phyloP scores from a whole-genome alignment of 495 filamentous ascomycete species.

The Penicillium paxilli region DNA sequence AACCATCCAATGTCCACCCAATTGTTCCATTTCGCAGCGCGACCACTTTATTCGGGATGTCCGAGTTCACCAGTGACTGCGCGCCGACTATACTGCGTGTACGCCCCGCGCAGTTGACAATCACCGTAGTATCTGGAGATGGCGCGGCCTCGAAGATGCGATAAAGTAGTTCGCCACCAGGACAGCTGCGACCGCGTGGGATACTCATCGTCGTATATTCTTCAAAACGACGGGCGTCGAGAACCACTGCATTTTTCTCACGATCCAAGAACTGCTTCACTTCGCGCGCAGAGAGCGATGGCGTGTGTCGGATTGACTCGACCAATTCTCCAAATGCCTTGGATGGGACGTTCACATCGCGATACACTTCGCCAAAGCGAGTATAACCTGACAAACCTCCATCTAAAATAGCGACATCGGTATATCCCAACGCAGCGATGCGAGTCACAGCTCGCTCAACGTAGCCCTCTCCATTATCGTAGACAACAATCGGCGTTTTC shows the following conservation, averaged over 20 bases:
- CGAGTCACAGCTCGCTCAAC: constrained; percentile 14
- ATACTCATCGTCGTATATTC: constrained; percentile 31
- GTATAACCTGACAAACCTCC: constrained; percentile 22
- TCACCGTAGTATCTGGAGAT: constrained; percentile 21
- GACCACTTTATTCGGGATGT: constrained; percentile 23
- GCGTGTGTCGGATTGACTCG: constrained; percentile 28
- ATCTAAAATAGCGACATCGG: constrained; percentile 17
- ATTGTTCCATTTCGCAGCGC: constrained; percentile 30
- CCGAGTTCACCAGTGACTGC: constrained; percentile 23
- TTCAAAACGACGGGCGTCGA: constrained; percentile 25
- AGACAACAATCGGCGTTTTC: constrained; percentile 18
- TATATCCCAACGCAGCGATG: constrained; percentile 17
- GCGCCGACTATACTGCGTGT: constrained; percentile 28
- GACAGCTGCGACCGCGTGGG: constrained; percentile 26
- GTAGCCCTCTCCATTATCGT: constrained; percentile 24
- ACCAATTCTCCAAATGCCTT: constrained; percentile 32
- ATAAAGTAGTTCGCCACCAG: constrained; percentile 26
- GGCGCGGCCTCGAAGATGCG: constrained; percentile 25
- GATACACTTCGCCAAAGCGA: constrained; percentile 24
- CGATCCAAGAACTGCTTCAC: constrained; percentile 18
- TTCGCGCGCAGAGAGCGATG: constrained; percentile 23
- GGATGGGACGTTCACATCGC: constrained; percentile 29
- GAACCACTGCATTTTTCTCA: constrained; percentile 14
- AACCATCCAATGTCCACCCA: constrained; percentile 27
- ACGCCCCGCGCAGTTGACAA: constrained; percentile 29